Percentiles rank a stretch among this genome's conserved stretches.
These are phyloP conservation scores for Pterocarpus macrocarpus DNA, from an alignment of 306 rosid genomes.

Conservation along the genomic window DNA sequence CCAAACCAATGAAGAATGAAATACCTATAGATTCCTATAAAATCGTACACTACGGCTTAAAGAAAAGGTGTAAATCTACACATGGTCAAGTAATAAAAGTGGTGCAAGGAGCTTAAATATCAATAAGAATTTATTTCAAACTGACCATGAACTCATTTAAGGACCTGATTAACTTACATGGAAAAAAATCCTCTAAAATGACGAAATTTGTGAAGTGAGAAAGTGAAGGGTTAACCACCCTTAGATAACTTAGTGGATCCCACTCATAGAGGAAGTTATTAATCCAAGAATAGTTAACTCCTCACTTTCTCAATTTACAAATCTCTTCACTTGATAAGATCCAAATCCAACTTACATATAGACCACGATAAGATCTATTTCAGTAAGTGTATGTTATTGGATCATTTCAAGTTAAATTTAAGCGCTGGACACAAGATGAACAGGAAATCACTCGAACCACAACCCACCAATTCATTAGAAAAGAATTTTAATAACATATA, in stretches of 20 bases:
- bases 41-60: too few species aligned
- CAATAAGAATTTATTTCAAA: slow-evolving; percentile 6
- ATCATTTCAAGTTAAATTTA: neutral
- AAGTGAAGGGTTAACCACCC: too few species aligned
- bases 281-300: too few species aligned
- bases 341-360: neutral
- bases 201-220: too few species aligned
- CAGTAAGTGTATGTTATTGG: neutral
- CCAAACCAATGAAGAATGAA: too few species aligned
- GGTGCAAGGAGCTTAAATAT: neutral
- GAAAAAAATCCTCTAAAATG: too few species aligned
- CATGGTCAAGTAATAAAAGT: neutral
- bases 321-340: too few species aligned
- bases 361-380: neutral
- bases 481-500: slow-evolving; percentile 42
- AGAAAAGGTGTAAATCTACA: neutral
- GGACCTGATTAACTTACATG: neutral
- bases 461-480: slow-evolving; percentile 19
- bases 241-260: too few species aligned
- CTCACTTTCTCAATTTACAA: too few species aligned
- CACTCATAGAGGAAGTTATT: too few species aligned
- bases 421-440: neutral
- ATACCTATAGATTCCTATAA: too few species aligned
- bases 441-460: slow-evolving; percentile 16
- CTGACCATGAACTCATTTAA: neutral